Base-by-base conservation (phyloP, 2,329 filamentous ascomycete species). In the Pseudogymnoascus pannorum region DNA sequence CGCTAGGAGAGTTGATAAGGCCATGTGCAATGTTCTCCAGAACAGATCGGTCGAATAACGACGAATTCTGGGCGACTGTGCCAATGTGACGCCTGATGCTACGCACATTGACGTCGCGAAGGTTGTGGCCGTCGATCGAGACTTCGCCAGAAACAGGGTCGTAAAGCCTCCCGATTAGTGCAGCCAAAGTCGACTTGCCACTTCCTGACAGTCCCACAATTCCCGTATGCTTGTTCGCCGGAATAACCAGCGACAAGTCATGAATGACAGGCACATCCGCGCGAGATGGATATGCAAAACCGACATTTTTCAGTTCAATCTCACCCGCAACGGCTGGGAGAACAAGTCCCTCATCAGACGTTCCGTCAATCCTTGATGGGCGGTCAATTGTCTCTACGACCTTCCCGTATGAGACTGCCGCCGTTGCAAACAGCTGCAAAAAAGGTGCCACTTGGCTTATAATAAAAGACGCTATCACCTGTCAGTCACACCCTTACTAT, bases 1-100 rank as follows among this genome's bases (percentile, higher is more conserved):
- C 69, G 20, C 72, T 71, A 60, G 6, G 73, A 69, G 20, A 74
- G 68, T 31, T 72, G 35, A 79, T 68, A 35, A 79, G 72, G 16
- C 80, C 80, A 42, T 81, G 77, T 8, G 75, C 77, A 60, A 82
- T 81, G 60, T 80, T 84, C 63, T 78, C 78, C 24, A 79, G 71
- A 33, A 81, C 76, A 2, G 78, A 79, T 57, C 72, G 65, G 58
- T 74, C 69, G 12, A 74, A 64, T 8, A 74, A 66, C 16, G 71
- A 66, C 68, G 18, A 73, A 66, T 29, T 70, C 20, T 60, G 58
- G 12, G 60, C 62, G 3, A 64, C 31, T 3, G 57, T 33, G 4
- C 61, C 57, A 18, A 65, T 65, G 40, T 66, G 59, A 5, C 65
- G 33, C 31, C 66, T 26, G 66, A 58, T 44, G 40, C 65, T 66